These are phyloP conservation scores for Coemansia sp. DNA, from an alignment of 192 early-diverging fungal genomes.

Conservation along the genomic window DNA sequence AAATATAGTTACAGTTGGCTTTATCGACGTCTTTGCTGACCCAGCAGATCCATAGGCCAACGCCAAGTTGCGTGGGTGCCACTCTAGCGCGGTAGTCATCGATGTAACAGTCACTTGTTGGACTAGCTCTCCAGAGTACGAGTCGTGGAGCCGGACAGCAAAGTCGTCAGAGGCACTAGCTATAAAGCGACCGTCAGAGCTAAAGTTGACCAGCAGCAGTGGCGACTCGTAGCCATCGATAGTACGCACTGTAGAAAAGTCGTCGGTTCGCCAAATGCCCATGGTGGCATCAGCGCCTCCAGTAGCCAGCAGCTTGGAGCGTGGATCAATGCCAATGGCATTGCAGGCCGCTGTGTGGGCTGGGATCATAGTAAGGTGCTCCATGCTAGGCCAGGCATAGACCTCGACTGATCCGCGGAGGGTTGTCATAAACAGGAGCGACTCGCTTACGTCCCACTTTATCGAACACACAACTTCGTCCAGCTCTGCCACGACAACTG, in stretches of 20 bases:
- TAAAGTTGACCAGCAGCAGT: slow-evolving; percentile 34
- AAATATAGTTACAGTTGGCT: slow-evolving; percentile 9
- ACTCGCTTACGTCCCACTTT: slow-evolving; percentile 26
- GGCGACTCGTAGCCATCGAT: slow-evolving; percentile 39
- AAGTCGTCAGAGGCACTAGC: slow-evolving; percentile 44
- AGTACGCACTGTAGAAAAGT: slow-evolving; percentile 25
- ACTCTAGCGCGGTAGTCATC: slow-evolving; percentile 34
- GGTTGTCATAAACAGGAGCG: slow-evolving; percentile 33
- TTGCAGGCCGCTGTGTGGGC: slow-evolving; percentile 43
- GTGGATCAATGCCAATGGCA: slow-evolving; percentile 27
- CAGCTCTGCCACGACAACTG: slow-evolving; percentile 21
- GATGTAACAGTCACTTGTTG: slow-evolving; percentile 21
- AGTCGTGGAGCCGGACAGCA: slow-evolving; percentile 26
- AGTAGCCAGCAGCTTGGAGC: slow-evolving; percentile 28
- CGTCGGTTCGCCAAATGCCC: slow-evolving; percentile 30
- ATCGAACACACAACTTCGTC: slow-evolving; percentile 22
- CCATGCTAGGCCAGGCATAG: slow-evolving; percentile 40
- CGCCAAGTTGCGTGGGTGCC: slow-evolving; percentile 47
- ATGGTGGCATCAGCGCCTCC: slow-evolving; percentile 40
- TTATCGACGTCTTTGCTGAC: slow-evolving; percentile 12
- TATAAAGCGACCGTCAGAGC: slow-evolving; percentile 34
- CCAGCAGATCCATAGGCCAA: slow-evolving; percentile 36
- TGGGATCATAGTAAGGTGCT: slow-evolving; percentile 26
- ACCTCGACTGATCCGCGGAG: slow-evolving; percentile 38
- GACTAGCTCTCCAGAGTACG: slow-evolving; percentile 27